Percentiles rank a stretch among this genome's conserved stretches.
phyloP scores from a whole-genome alignment of 345 rosid species.

The Clarkia xantiana region DNA sequence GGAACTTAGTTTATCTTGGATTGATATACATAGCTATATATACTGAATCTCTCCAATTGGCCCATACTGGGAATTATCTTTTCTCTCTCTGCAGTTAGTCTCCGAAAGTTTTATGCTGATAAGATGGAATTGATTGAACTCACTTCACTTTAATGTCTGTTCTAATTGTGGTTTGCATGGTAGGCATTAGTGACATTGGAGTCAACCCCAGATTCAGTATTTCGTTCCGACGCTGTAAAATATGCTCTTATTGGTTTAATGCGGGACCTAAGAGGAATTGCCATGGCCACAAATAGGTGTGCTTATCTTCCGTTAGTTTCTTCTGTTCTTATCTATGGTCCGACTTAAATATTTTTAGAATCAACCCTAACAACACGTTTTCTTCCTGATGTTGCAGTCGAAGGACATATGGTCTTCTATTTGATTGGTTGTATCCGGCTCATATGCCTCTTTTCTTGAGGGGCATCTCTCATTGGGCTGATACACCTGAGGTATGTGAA shows the following conservation, averaged over 20 bases:
- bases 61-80: no score
- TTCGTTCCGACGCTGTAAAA: conserved; percentile 86
- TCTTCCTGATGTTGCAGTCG: conserved; percentile 48
- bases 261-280: conserved; percentile 97
- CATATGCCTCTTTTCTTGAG: conserved; percentile 92
- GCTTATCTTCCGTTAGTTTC: conserved; percentile 1
- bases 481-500: conserved; percentile 80
- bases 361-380: background rate
- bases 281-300: conserved; percentile 94
- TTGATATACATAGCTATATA: no score
- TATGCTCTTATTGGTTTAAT: conserved; percentile 81
- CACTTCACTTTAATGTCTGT: background rate
- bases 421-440: conserved; percentile 96
- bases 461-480: conserved; percentile 87
- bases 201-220: conserved; percentile 73
- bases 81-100: no score
- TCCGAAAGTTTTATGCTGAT: no score
- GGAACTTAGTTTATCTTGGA: no score
- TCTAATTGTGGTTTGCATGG: conserved; percentile 7
- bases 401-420: conserved; percentile 78
- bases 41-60: no score
- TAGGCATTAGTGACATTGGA: conserved; percentile 81
- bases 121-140: no score
- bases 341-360: background rate
- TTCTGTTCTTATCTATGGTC: background rate